Evolutionary conservation across 768 basidiomycete species (phyloP), one percentile per base, ranked within the genome.

Genomic region (Suillus hirtellus): DNA sequence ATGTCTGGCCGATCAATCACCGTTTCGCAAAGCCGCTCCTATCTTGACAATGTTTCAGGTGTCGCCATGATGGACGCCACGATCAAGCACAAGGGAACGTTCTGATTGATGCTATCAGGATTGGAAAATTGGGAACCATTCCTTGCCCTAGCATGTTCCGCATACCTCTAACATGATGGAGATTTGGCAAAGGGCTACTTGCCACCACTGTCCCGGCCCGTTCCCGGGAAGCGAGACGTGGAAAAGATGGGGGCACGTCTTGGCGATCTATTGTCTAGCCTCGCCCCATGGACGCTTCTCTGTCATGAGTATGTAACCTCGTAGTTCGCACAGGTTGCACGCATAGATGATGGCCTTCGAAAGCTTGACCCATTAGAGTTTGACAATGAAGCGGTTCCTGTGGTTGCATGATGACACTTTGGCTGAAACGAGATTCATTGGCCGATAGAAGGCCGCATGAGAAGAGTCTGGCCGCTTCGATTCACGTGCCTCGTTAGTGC

Each of bases 281-380:
- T 56, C 55, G 8, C 27, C 7, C 24, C 40, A 11, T 40, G 15
- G 15, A 38, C 6, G 21, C 55, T 56, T 56, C 40, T 27, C 40
- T 42, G 38, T 58, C 56, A 38, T 8, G 7, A 58, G 17, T 19
- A 58, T 17, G 5, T 1, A 40, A 58, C 56, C 56, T 58, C 10
- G 8, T 27, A 42, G 40, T 58, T 58, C 40, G 56, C 40, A 42
- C 56, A 58, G 55, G 38, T 58, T 40, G 24, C 55, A 42, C 10
- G 24, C 21, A 42, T 19, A 1, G 24, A 40, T 2, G 40, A 58
- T 27, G 21, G 4, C 56, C 38, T 58, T 58, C 40, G 56, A 58
- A 42, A 58, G 56, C 27, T 58, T 58, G 56, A 42, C 54, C 15
- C 24, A 27, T 42, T 58, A 58, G 10, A 58, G 56, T 58, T 58